Evolutionary conservation across 148 eudicot genomes (phyloP), one percentile per base, ranked within the genome.

Genomic region (Diospyros kaki): DNA sequence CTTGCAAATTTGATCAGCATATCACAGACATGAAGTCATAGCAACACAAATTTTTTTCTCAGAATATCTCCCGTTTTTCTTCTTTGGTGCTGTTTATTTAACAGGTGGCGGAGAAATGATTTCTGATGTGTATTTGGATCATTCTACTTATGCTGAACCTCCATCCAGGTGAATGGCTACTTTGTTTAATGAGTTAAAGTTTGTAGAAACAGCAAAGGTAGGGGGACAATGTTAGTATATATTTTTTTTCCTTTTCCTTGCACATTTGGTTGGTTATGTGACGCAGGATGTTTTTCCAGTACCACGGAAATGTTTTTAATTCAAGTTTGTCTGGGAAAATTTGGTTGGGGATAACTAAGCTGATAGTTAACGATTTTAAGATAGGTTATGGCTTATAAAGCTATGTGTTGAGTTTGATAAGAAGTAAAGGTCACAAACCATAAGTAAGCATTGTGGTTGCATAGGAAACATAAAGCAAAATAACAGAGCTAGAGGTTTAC

Each of bases 81-180:
- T 8, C n/a, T 39, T 14, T 54, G 66, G 0, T 60, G 55, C 28
- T 12, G 54, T 46, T 66, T 58, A 51, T 56, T 59, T 67, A 41
- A 43, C 88, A 95, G 98, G 99, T 74, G 99, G 99, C 42, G 99
- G 99, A 38, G 99, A 95, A 83, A 95, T 95, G 99, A 95, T 95
- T 77, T 81, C 97, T 65, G 99, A 95, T 85, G 99, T 95, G 58
- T 90, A 71, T 78, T 85, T 95, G 78, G 96, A 95, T 73, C 89
- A 90, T 80, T 95, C 97, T 61, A 95, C 99, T 38, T 95, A 87
- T 69, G 99, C 99, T 72, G 93, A 95, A 66, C 99, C 99, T 42
- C 99, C 99, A 68, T 90, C 99, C 78, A 92, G 96, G 98, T 95
- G 51, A 74, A 85, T 73, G 17, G 68, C 56, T 64, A 42, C 4